phyloP scores from a whole-genome alignment of 768 basidiomycete genomes.

The Phanerochaete carnosa region DNA sequence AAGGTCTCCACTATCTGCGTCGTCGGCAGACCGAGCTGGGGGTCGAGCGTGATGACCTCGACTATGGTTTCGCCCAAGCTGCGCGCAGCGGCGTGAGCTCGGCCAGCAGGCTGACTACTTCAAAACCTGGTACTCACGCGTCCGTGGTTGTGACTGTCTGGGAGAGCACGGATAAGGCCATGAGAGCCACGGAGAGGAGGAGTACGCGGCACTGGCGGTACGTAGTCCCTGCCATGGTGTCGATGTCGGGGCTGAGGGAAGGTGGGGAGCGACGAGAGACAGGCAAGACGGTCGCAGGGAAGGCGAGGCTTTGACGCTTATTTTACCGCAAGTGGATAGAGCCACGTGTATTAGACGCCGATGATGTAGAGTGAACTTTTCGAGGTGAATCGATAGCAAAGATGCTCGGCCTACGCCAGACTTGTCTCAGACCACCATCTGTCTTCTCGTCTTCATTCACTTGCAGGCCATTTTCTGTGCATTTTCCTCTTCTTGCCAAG shows the following conservation, averaged over 20 bases:
- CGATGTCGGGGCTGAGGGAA: not conserved
- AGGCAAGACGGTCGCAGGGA: not conserved
- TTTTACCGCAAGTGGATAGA: not conserved
- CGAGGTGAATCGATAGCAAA: constrained; percentile 14
- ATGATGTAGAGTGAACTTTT: constrained; percentile 8
- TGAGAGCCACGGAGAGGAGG: constrained; percentile 12
- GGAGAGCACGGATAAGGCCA: constrained; percentile 19
- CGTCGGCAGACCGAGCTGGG: constrained; percentile 31
- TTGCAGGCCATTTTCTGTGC: constrained; percentile 12
- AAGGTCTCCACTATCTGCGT: constrained; percentile 38
- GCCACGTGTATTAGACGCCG: constrained; percentile 3
- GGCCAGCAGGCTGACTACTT: constrained; percentile 2
- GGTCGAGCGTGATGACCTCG: constrained; percentile 41
- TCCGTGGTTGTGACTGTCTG: constrained; percentile 50
- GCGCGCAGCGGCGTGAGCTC: constrained; percentile 5
- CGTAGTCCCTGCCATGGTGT: not conserved
- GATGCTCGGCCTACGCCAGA: constrained; percentile 8
- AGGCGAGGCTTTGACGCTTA: not conserved
- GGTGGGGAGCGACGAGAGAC: not conserved
- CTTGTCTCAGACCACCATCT: constrained; percentile 7
- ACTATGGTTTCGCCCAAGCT: constrained; percentile 52
- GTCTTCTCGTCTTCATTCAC: constrained; percentile 7
- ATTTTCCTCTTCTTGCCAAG: constrained; percentile 14
- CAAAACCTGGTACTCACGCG: constrained; percentile 34
- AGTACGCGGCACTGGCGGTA: not conserved